A percentile compares a stretch with the other conserved stretches of the same genome.
Conservation (phyloP, 108 stramenopile genomes). For the Nannochloropsis gaditana region DNA sequence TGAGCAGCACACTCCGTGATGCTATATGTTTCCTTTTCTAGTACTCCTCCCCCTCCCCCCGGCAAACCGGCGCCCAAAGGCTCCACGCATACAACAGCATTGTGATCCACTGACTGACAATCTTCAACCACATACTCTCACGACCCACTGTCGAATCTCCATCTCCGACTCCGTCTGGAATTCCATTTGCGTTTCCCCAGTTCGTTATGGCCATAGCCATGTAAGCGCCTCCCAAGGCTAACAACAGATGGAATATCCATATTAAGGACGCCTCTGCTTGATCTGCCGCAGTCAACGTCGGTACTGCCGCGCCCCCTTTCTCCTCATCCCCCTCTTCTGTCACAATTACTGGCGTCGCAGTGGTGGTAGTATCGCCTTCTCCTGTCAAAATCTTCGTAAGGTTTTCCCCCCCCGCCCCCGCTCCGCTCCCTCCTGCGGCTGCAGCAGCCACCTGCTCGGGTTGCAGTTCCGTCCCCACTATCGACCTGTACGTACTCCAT, state of each 20-base stretch:
- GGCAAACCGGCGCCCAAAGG: slow-evolving; percentile 12
- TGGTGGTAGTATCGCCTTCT: not conserved
- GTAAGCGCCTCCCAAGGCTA: not conserved
- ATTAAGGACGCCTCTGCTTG: not conserved
- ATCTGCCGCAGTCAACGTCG: not conserved
- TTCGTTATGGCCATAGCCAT: not conserved
- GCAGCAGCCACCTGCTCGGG: not conserved
- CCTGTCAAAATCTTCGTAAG: not conserved
- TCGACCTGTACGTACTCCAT: not conserved
- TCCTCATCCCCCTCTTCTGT: slow-evolving; percentile 1
- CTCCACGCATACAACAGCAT: not conserved
- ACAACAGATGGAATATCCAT: not conserved
- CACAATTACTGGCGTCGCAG: not conserved
- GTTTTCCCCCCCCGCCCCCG: not conserved
- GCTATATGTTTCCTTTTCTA: not conserved
- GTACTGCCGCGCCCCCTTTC: not conserved
- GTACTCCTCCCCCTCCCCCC: slow-evolving; percentile 20
- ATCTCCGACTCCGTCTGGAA: not conserved
- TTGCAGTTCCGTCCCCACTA: not conserved
- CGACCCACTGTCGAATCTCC: not conserved
- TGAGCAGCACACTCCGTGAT: not conserved
- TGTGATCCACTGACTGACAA: slow-evolving; percentile 14
- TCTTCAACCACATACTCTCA: slow-evolving; percentile 20
- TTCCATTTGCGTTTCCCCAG: slow-evolving; percentile 20
- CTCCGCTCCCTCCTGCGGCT: not conserved